phyloP scores from a whole-genome alignment of 2,329 filamentous ascomycete species.

The Cryphonectria radicalis region DNA sequence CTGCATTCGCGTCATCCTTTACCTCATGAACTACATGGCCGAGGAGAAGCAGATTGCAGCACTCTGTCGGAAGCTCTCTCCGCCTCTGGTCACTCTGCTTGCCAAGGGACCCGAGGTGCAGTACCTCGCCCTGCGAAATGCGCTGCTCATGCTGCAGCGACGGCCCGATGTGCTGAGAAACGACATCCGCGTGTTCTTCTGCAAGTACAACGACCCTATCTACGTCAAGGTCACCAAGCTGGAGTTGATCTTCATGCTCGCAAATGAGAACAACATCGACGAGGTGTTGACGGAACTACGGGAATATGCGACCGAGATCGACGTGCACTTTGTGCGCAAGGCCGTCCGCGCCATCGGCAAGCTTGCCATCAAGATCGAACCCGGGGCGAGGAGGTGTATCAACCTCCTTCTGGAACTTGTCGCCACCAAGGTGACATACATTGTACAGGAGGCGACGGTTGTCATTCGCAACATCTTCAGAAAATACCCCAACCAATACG shows the following conservation, averaged over 20 bases:
- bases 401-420: constrained; percentile 91
- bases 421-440: constrained; percentile 97
- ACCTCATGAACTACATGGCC: constrained; percentile 97
- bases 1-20: constrained; percentile 93
- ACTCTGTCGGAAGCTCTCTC: constrained; percentile 90
- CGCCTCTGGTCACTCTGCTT: constrained; percentile 89
- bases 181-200: constrained; percentile 98
- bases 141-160: constrained; percentile 88
- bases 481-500: constrained; percentile 98
- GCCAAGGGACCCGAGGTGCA: constrained; percentile 99
- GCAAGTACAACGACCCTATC: constrained; percentile 99
- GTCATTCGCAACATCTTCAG: constrained; percentile 99
- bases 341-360: constrained; percentile 97
- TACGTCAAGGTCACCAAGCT: constrained; percentile 99
- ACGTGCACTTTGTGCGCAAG: constrained; percentile 98
- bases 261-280: constrained; percentile 91
- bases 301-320: constrained; percentile 97
- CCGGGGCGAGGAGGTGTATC: constrained; percentile 88
- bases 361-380: constrained; percentile 97
- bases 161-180: constrained; percentile 92
- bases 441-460: constrained; percentile 97
- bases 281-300: constrained; percentile 92
- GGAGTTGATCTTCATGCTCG: constrained; percentile 98
- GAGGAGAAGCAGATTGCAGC: constrained; percentile 87
- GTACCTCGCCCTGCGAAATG: constrained; percentile 92